Conservation (phyloP, 2,329 filamentous ascomycete genomes). For the Fusarium chlamydosporum region DNA sequence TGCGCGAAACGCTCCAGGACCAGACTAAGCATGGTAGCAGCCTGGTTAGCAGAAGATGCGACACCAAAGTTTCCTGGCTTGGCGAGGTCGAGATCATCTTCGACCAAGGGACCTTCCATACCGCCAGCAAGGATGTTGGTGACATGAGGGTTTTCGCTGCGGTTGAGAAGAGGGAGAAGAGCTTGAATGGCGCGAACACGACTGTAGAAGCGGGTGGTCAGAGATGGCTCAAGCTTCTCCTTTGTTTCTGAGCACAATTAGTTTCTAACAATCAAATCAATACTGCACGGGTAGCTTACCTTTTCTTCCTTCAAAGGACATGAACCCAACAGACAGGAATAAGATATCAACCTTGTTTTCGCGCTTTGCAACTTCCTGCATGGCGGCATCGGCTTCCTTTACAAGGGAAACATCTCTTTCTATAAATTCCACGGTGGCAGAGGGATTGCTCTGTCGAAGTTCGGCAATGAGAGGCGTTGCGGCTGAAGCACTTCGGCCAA, state of each 20-base stretch:
- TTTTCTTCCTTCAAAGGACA: conserved; percentile 44
- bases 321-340: conserved; percentile 59
- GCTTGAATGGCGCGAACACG: conserved; percentile 69
- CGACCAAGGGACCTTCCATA: conserved; percentile 62
- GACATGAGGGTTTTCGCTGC: conserved; percentile 60
- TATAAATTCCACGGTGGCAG: conserved; percentile 62
- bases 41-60: conserved; percentile 59
- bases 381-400: conserved; percentile 64
- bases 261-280: fast-evolving
- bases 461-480: conserved; percentile 58
- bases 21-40: conserved; percentile 65
- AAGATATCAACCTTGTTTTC: conserved; percentile 63
- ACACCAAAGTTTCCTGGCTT: conserved; percentile 54
- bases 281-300: background rate
- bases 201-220: conserved; percentile 69
- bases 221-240: conserved; percentile 68
- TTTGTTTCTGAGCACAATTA: conserved; percentile 61
- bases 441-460: conserved; percentile 59
- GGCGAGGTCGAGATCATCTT: conserved; percentile 62
- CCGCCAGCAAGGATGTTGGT: conserved; percentile 65
- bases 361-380: conserved; percentile 57
- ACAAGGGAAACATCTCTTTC: conserved; percentile 65
- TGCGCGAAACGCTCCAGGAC: conserved; percentile 63
- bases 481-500: conserved; percentile 60
- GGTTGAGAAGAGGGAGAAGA: conserved; percentile 67